Base-by-base conservation (phyloP, 345 rosid species). In the Nasturtium officinale region DNA sequence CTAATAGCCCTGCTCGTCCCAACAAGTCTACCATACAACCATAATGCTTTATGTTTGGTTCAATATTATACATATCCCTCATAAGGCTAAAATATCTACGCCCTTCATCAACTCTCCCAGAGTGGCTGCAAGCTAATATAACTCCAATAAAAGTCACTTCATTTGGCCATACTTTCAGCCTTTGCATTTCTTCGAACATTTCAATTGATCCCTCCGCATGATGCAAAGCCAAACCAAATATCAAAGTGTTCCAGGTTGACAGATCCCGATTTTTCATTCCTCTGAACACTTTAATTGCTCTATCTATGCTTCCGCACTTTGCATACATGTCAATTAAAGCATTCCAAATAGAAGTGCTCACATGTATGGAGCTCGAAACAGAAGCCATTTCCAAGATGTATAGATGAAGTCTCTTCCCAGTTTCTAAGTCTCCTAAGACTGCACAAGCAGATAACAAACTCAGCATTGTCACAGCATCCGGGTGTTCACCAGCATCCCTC, bases 11-110 rank as follows among this genome's bases (percentile, higher is more conserved):
- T 55, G 90, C 86, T 66, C 89, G 83, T 11, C 89, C 88, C 58
- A 88, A 61, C 83, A 88, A 60, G 64, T 88, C 94, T 54, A 86
- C 87, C 90, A 88, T 83, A 74, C 94, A 88, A 42, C 90, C 92
- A 45, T 81, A 85, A 56, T 89, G 96, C 78, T 76, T 88, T 53
- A 83, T 81, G 74, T 86, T 86, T 63, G 94, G 94, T 52, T 79
- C 83, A 42, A 82, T 81, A 3, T 71, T 48, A 74, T 86, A 86
- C 38, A 10, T 12, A 25, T 83, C 81, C 59, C 16, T 79, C 89
- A 86, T 86, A 53, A 85, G 86, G 29, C 72, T 76, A 75, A 87
- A 87, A 82, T 83, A 85, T 20, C 51, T 43, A 40, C 63, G 84
- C 63, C 95, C 95, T 67, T 80, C 86, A 69, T 82, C 79, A 21